Base-by-base conservation (phyloP, 2,329 filamentous ascomycete genomes). In the Epichloe elymi region DNA sequence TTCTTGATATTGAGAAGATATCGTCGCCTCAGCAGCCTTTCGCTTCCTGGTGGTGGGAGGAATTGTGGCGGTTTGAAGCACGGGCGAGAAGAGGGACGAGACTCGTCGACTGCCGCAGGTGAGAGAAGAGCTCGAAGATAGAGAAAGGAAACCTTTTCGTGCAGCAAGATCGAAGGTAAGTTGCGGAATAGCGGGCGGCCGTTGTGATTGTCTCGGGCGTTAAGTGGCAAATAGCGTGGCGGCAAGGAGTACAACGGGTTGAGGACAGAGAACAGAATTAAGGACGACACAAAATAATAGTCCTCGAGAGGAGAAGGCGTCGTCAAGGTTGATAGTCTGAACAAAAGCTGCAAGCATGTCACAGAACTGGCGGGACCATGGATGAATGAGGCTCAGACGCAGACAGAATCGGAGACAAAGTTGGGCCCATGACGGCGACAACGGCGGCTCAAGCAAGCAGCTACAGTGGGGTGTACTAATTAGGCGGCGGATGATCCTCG, bases 21-120 rank as follows among this genome's bases (percentile, higher is more conserved):
- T 73, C 73, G 74, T 76, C 75, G 76, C 78, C 78, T 81, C 78
- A 76, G 77, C 77, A 70, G 78, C 77, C 71, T 79, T 81, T 67
- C 78, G 74, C 68, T 82, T 82, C 61, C 75, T 72, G 59, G 75
- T 78, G 56, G 65, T 68, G 58, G 76, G 75, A 69, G 77, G 72
- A 80, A 82, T 82, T 63, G 67, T 81, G 76, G 59, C 69, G 70
- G 64, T 53, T 58, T 36, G 23, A 20, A 20, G 37, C 20, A 20
- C 35, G 36, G 47, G 43, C 12, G 37, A 26, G 33, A 41, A 33
- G 35, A 44, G 41, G 41, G 3, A 12, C 43, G 46, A 5, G 17
- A 35, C 11, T 30, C 17, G 40, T 14, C 30, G 26, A 37, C 19
- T 37, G 8, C 37, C 30, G 19, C 15, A 15, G 26, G 36, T 4